A percentile compares a stretch with the other conserved stretches of the same genome.
These are phyloP conservation scores for Chaetomium strumarium DNA, from an alignment of 2,329 filamentous ascomycete genomes.

Conservation along the genomic window DNA sequence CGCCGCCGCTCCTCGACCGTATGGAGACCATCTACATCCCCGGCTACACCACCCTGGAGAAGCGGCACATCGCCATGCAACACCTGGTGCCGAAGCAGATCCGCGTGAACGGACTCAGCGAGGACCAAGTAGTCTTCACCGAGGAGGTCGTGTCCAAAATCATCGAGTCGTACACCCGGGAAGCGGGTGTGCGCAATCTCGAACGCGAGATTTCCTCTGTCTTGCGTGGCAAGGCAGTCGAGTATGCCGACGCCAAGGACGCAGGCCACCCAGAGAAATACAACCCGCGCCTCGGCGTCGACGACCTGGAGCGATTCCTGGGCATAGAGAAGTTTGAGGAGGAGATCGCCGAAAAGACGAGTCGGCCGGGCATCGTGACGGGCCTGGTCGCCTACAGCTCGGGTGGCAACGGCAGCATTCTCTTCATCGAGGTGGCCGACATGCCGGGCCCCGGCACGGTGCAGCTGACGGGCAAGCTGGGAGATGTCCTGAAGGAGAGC, in stretches of 20 bases:
- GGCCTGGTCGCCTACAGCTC: constrained; percentile 92
- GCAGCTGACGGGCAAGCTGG: constrained; percentile 92
- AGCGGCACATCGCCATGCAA: constrained; percentile 85
- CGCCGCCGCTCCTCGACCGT: constrained; percentile 84
- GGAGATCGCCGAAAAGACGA: constrained; percentile 82
- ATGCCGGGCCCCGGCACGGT: constrained; percentile 92
- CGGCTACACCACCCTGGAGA: constrained; percentile 95
- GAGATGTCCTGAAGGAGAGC: constrained; percentile 93
- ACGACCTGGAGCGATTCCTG: constrained; percentile 83
- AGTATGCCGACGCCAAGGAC: constrained; percentile 88
- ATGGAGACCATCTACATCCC: constrained; percentile 95
- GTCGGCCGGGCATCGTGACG: constrained; percentile 86
- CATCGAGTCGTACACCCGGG: constrained; percentile 92
- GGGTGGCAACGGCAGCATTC: constrained; percentile 87
- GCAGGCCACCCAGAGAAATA: constrained; percentile 62
- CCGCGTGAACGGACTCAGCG: constrained; percentile 74
- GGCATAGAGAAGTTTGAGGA: constrained; percentile 93
- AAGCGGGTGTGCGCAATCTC: constrained; percentile 91
- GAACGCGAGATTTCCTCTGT: constrained; percentile 94
- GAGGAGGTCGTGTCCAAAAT: constrained; percentile 89
- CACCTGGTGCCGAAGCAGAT: constrained; percentile 98
- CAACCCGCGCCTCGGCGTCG: constrained; percentile 63
- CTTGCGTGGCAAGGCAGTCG: constrained; percentile 89
- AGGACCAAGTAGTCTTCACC: constrained; percentile 68
- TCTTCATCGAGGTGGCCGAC: constrained; percentile 97